phyloP scores from a whole-genome alignment of 208 protist genomes.

The Phytomonas sp. region DNA sequence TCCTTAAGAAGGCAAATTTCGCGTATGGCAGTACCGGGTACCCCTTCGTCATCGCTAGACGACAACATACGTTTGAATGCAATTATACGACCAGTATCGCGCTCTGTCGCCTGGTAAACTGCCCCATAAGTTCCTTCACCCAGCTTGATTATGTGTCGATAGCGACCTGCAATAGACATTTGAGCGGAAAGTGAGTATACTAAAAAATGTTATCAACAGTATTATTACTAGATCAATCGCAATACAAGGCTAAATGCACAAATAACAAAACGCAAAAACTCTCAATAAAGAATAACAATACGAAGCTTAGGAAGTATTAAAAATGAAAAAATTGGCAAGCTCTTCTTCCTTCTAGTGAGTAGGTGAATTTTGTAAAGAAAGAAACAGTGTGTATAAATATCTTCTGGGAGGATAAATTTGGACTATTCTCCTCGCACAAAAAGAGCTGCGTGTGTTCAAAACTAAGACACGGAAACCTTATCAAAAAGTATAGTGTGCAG shows the following conservation, averaged over 20 bases:
- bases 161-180: conserved; percentile 76
- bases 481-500: neutral
- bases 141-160: conserved; percentile 92
- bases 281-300: neutral
- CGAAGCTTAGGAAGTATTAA: neutral
- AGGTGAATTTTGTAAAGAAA: neutral
- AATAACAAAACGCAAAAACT: neutral
- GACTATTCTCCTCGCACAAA: neutral
- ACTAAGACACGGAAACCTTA: neutral
- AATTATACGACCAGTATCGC: conserved; percentile 58
- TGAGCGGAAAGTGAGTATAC: neutral
- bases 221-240: neutral
- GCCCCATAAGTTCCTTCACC: conserved; percentile 97
- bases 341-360: neutral
- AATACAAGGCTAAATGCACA: neutral
- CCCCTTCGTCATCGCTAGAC: conserved; percentile 82
- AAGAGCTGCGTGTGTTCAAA: neutral
- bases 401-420: neutral
- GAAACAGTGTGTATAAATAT: neutral
- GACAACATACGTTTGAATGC: conserved; percentile 88
- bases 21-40: conserved; percentile 86
- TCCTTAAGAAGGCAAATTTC: conserved; percentile 93
- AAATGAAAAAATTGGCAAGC: neutral
- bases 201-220: neutral
- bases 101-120: conserved; percentile 95